phyloP scores from a whole-genome alignment of 768 basidiomycete species.

The Collybiopsis luxurians region DNA sequence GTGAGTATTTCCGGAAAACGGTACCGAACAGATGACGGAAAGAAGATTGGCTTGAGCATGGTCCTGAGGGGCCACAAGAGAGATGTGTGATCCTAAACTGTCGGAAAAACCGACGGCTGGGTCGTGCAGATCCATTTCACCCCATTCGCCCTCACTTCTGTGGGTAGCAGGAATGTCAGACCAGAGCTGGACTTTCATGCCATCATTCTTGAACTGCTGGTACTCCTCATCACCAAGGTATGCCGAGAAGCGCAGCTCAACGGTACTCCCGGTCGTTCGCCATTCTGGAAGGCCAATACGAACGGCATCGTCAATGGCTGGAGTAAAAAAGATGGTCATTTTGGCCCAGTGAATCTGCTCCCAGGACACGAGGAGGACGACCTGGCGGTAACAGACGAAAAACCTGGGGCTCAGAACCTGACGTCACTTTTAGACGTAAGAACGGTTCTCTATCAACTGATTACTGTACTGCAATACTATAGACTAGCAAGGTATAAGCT shows the following conservation, averaged over 20 bases:
- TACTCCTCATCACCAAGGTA: constrained; percentile 28
- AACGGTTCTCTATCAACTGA: too few relatives aligned
- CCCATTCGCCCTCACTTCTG: constrained; percentile 26
- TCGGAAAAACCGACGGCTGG: background rate
- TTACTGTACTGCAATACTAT: too few relatives aligned
- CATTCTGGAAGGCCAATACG: constrained; percentile 21
- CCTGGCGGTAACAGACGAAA: too few relatives aligned
- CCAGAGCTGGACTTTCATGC: constrained; percentile 41
- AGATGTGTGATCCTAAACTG: constrained; percentile 5
- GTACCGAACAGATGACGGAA: constrained; percentile 9
- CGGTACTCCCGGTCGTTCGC: constrained; percentile 12
- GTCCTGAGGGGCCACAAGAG: background rate
- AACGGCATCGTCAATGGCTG: constrained; percentile 32
- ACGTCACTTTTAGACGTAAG: too few relatives aligned
- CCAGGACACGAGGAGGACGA: too few relatives aligned
- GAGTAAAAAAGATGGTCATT: constrained; percentile 39
- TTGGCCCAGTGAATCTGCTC: background rate
- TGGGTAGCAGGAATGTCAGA: constrained; percentile 29
- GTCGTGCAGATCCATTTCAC: constrained; percentile 27
- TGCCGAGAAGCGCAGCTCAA: constrained; percentile 35
- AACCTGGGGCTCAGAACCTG: too few relatives aligned
- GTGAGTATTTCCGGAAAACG: constrained; percentile 2
- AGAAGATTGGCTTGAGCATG: constrained; percentile 8
- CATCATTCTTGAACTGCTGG: constrained; percentile 24
- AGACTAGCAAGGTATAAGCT: too few relatives aligned